Percentiles rank a stretch among this genome's conserved stretches.
Evolutionary conservation across 2,329 filamentous ascomycete genomes (phyloP).

Genomic region (Microsporum ferrugineum): DNA sequence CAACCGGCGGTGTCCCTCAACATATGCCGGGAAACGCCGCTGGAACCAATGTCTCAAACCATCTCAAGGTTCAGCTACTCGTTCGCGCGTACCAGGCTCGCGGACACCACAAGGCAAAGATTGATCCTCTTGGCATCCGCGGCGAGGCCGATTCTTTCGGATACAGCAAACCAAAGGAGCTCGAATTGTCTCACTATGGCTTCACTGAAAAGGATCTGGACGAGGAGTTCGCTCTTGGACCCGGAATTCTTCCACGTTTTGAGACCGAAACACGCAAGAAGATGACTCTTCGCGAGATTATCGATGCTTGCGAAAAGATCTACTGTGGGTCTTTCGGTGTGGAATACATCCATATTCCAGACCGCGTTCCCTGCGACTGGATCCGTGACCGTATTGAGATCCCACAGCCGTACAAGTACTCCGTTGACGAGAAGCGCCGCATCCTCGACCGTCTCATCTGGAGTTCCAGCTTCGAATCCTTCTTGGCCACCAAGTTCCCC

Average conservation of each 20-base stretch:
- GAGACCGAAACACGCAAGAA: conserved; percentile 78
- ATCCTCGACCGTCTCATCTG: conserved; percentile 97
- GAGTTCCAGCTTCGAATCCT: conserved; percentile 94
- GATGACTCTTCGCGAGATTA: conserved; percentile 93
- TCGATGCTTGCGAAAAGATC: conserved; percentile 82
- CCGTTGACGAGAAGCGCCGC: conserved; percentile 92
- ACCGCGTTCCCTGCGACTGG: conserved; percentile 97
- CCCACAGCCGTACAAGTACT: conserved; percentile 91
- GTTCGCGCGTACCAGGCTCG: conserved; percentile 96
- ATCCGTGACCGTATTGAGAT: conserved; percentile 90
- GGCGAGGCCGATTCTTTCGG: conserved; percentile 73
- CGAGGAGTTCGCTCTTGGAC: conserved; percentile 80
- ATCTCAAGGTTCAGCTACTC: conserved; percentile 94
- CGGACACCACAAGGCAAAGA: conserved; percentile 95
- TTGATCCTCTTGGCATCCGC: conserved; percentile 89
- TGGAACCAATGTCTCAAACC: conserved; percentile 79
- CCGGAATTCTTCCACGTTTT: conserved; percentile 90
- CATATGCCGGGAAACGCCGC: conserved; percentile 57
- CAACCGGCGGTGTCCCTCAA: conserved; percentile 64
- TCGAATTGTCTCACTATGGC: conserved; percentile 85
- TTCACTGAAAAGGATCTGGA: conserved; percentile 93
- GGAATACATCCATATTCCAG: conserved; percentile 98
- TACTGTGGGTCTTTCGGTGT: conserved; percentile 97
- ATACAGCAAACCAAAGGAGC: conserved; percentile 80
- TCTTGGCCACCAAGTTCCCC: conserved; percentile 93